Conservation (phyloP, 106 monocot genomes). For the Agapanthus africanus region DNA sequence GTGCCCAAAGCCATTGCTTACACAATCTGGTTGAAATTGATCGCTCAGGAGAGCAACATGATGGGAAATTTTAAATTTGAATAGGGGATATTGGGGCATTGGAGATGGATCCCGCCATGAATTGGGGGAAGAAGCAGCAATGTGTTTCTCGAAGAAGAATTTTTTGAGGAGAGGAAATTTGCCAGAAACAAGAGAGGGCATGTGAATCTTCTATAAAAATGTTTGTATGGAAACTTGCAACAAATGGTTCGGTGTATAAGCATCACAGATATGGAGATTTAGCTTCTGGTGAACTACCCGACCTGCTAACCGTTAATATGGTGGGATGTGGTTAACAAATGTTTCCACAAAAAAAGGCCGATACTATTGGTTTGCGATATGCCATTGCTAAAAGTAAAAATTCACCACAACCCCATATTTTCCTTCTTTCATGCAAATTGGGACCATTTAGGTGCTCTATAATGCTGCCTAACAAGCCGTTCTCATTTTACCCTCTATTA, state of each 20-base stretch:
- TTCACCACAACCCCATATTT: neutral
- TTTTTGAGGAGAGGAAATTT: neutral
- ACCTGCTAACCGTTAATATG: neutral
- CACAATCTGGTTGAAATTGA: neutral
- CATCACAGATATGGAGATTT: neutral
- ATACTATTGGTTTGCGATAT: neutral
- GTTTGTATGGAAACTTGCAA: neutral
- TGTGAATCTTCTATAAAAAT: neutral
- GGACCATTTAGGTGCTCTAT: too few species aligned
- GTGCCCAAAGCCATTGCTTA: conserved; percentile 15
- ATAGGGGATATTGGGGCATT: neutral
- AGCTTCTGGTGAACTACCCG: neutral
- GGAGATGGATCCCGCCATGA: neutral
- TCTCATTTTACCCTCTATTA: neutral
- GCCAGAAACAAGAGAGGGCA: neutral
- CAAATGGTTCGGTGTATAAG: neutral
- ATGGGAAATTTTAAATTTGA: neutral
- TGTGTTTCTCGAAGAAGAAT: neutral
- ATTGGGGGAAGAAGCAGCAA: neutral
- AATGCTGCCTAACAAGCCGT: too few species aligned
- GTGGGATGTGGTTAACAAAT: neutral
- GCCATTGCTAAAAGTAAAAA: neutral
- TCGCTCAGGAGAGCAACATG: neutral
- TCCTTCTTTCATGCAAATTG: neutral
- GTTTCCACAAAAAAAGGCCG: neutral